A percentile compares a stretch with the other conserved stretches of the same genome.
Conservation (phyloP, 2,329 filamentous ascomycete species). For the Fusarium sp. region DNA sequence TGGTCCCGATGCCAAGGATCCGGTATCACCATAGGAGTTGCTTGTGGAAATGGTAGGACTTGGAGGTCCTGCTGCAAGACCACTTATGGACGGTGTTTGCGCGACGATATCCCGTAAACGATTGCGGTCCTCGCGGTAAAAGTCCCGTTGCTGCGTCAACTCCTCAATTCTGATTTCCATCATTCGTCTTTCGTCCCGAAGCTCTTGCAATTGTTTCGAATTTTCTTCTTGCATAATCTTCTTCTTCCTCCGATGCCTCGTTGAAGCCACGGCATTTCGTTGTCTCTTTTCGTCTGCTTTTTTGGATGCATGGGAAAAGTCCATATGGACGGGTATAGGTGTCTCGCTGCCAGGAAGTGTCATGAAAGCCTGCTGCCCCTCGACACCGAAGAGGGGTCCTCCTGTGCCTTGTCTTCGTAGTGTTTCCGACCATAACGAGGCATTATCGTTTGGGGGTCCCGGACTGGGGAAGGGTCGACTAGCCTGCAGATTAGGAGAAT, state of each 20-base stretch:
- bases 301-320: conserved; percentile 84
- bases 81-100: conserved; percentile 68
- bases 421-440: conserved; percentile 51
- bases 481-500: conserved; percentile 37
- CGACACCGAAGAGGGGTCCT: conserved; percentile 45
- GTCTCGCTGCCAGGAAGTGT: conserved; percentile 54
- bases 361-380: conserved; percentile 56
- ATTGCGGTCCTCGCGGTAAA: conserved; percentile 79
- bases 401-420: conserved; percentile 50
- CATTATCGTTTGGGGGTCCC: conserved; percentile 39
- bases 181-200: conserved; percentile 77
- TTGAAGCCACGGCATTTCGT: conserved; percentile 87
- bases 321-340: conserved; percentile 73
- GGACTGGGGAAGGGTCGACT: conserved; percentile 42
- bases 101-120: conserved; percentile 75
- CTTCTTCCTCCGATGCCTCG: conserved; percentile 81
- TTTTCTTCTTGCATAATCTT: conserved; percentile 86
- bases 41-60: conserved; percentile 60
- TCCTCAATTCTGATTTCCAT: conserved; percentile 66
- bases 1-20: conserved; percentile 49
- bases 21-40: conserved; percentile 55
- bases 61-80: conserved; percentile 64
- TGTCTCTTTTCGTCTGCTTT: conserved; percentile 87
- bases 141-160: conserved; percentile 65
- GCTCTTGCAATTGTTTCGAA: conserved; percentile 73